phyloP scores from a whole-genome alignment of 2,329 filamentous ascomycete species.

The Endoconidiophora polonica region DNA sequence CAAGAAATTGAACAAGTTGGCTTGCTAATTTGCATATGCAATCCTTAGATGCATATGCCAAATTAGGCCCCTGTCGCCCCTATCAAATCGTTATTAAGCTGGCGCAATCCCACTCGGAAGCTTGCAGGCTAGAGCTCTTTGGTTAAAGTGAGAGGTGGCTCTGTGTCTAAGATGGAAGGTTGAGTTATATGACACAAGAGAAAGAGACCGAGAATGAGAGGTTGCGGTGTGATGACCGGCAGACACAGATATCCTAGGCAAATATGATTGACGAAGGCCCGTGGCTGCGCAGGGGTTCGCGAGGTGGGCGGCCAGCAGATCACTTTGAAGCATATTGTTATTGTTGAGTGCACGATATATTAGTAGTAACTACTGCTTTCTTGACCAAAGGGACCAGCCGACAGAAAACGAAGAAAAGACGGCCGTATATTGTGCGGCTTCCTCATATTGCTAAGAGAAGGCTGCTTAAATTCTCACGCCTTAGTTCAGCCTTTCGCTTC shows the following conservation, averaged over 20 bases:
- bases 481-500: no score
- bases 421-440: no score
- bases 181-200: background rate
- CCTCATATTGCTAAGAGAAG: no score
- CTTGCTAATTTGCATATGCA: conserved; percentile 5
- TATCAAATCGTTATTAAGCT: conserved; percentile 5
- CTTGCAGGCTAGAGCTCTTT: background rate
- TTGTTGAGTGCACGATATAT: no score
- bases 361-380: no score
- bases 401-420: no score
- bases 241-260: background rate
- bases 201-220: background rate
- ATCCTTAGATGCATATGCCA: conserved; percentile 11
- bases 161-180: background rate
- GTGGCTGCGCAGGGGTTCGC: no score
- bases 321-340: no score
- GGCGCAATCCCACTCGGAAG: background rate
- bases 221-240: background rate
- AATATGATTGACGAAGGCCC: no score
- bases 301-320: no score
- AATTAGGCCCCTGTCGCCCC: conserved; percentile 9
- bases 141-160: background rate
- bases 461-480: no score
- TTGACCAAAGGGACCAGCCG: no score
- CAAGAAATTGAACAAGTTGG: background rate